These are phyloP conservation scores for Hypoxylon sp. DNA, from an alignment of 2,329 filamentous ascomycete genomes.

Conservation along the genomic window DNA sequence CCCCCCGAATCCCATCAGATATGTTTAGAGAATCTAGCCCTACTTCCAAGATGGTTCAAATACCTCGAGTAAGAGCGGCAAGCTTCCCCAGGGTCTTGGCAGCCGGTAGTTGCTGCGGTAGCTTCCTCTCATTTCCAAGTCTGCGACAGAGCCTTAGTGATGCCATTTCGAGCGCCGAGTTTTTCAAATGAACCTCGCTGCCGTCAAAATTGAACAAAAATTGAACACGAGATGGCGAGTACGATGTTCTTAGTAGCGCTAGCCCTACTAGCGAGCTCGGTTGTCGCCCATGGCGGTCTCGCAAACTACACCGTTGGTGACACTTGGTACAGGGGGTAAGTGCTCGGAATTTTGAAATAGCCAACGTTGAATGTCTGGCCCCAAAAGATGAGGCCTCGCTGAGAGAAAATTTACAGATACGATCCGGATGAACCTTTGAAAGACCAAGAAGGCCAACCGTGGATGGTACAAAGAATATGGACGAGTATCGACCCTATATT, in stretches of 20 bases:
- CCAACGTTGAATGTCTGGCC: not conserved
- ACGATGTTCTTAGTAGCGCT: slow-evolving; percentile 28
- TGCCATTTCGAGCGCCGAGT: slow-evolving; percentile 4
- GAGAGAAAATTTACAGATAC: slow-evolving; percentile 51
- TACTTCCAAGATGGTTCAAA: slow-evolving; percentile 34
- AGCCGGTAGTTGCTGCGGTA: slow-evolving; percentile 43
- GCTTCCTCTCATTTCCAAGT: slow-evolving; percentile 3
- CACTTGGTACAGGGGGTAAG: slow-evolving; percentile 59
- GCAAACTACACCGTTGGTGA: slow-evolving; percentile 60
- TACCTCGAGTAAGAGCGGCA: slow-evolving; percentile 20
- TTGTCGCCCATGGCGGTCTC: slow-evolving; percentile 57
- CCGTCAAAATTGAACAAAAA: slow-evolving; percentile 2
- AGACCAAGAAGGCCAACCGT: slow-evolving; percentile 56
- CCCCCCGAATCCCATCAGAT: not conserved
- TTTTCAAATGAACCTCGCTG: slow-evolving; percentile 13
- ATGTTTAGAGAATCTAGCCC: slow-evolving; percentile 29
- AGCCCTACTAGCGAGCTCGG: slow-evolving; percentile 35
- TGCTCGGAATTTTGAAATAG: not conserved
- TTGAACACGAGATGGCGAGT: slow-evolving; percentile 25
- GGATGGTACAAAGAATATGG: slow-evolving; percentile 59
- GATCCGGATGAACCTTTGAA: slow-evolving; percentile 53
- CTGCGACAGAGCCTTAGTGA: slow-evolving; percentile 9
- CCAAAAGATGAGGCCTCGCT: not conserved
- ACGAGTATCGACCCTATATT: slow-evolving; percentile 58
- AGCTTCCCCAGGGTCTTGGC: slow-evolving; percentile 45